Percentiles rank a stretch among this genome's conserved stretches.
Conservation (phyloP, 768 basidiomycete genomes). For the Suillus subalutaceus region DNA sequence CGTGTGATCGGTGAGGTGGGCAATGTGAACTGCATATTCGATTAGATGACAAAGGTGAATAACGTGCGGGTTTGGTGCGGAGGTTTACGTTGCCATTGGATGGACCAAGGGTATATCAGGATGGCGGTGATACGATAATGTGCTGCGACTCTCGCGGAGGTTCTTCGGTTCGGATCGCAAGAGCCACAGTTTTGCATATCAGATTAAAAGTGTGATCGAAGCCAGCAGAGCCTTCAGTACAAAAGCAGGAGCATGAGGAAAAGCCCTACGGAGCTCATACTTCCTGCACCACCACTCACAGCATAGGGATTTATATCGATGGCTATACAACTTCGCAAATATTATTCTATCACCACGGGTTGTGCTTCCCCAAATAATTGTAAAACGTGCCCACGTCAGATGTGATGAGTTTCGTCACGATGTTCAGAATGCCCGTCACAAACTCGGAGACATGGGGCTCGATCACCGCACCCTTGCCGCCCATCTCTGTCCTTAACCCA, state of each 20-base stretch:
- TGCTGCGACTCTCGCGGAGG: too few relatives aligned
- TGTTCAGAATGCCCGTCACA: too few relatives aligned
- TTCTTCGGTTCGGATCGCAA: background rate
- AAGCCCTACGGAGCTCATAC: background rate
- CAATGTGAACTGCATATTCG: background rate
- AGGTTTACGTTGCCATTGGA: background rate
- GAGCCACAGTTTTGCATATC: background rate
- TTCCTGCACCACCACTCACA: background rate
- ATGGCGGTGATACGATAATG: background rate
- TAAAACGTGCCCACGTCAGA: constrained; percentile 18
- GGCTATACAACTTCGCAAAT: background rate
- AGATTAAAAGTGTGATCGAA: background rate
- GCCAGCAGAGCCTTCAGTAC: background rate
- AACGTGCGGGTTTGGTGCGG: constrained; percentile 5
- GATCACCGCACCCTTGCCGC: constrained; percentile 33
- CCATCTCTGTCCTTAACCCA: constrained; percentile 76
- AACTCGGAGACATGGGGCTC: constrained; percentile 30
- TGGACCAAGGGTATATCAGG: constrained; percentile 3
- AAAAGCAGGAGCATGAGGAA: background rate
- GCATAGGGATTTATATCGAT: background rate
- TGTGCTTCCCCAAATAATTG: constrained; percentile 7
- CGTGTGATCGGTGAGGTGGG: constrained; percentile 10
- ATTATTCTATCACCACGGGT: constrained; percentile 9
- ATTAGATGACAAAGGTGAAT: constrained; percentile 7
- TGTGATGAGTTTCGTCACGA: constrained; percentile 2